phyloP scores from a whole-genome alignment of 1,284 basidiomycete species.

The Moesziomyces antarcticus region DNA sequence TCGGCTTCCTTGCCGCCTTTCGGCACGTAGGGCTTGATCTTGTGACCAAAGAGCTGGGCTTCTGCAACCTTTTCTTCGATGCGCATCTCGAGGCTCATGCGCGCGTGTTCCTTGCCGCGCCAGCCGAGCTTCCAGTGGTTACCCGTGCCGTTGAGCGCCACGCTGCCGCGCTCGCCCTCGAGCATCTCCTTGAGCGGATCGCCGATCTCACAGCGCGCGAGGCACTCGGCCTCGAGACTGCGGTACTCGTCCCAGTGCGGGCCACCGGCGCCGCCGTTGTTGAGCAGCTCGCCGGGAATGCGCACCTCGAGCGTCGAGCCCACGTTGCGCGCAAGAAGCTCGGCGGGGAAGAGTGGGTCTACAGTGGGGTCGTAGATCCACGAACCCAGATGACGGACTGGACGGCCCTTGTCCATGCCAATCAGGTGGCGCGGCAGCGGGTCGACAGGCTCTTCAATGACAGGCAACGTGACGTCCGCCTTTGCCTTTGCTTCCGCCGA shows the following conservation, averaged over 20 bases:
- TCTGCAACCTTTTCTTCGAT: conserved; percentile 42
- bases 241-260: conserved; percentile 36
- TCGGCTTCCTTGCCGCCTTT: conserved; percentile 2
- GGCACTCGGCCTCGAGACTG: conserved; percentile 18
- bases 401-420: conserved; percentile 60
- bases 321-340: conserved; percentile 61
- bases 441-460: conserved; percentile 26
- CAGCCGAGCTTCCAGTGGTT: conserved; percentile 62
- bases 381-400: conserved; percentile 61
- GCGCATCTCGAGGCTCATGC: conserved; percentile 55
- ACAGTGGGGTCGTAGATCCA: conserved; percentile 61
- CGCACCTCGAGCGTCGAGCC: conserved; percentile 66
- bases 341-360: conserved; percentile 59
- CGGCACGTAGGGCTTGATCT: conserved; percentile 1
- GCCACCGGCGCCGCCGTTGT: conserved; percentile 22
- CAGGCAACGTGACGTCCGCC: conserved; percentile 5
- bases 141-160: conserved; percentile 26
- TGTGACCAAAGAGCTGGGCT: conserved; percentile 31
- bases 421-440: conserved; percentile 49
- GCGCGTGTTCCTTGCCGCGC: conserved; percentile 61
- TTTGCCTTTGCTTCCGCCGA: background rate
- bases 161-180: conserved; percentile 18
- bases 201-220: conserved; percentile 30
- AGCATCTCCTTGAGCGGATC: conserved; percentile 32
- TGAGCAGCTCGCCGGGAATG: conserved; percentile 56